These are phyloP conservation scores for Paramecium primaurelia DNA, from an alignment of 73 alveolate genomes.

Conservation along the genomic window DNA sequence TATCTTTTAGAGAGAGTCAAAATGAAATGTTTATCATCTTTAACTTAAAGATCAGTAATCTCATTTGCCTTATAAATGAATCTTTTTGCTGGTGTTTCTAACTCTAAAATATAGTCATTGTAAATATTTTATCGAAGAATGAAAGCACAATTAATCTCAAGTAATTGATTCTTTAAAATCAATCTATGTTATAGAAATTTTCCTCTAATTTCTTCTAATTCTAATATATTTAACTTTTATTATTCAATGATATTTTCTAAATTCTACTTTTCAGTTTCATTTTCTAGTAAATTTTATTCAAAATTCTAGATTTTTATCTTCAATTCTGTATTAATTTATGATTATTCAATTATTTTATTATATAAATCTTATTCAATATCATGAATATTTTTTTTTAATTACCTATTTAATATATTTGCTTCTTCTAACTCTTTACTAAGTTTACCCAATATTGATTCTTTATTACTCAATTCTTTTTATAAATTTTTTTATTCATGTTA, in stretches of 20 bases:
- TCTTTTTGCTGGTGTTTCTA: neutral
- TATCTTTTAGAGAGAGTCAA: neutral
- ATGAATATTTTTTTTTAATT: neutral
- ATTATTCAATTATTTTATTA: neutral
- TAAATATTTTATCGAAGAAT: constrained; percentile 14
- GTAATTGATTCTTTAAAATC: neutral
- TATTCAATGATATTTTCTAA: neutral
- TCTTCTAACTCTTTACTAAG: constrained; percentile 11
- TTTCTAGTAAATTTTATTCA: neutral
- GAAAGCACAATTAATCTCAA: neutral
- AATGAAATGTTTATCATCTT: constrained; percentile 13
- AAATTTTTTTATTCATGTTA: neutral
- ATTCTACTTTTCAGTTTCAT: neutral
- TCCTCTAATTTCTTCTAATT: constrained; percentile 7
- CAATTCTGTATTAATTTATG: neutral
- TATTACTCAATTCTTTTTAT: constrained; percentile 7
- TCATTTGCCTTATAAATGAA: neutral
- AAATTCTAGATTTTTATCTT: neutral
- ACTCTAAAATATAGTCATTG: neutral
- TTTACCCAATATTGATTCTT: neutral
- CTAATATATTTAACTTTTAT: neutral
- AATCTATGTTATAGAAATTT: neutral
- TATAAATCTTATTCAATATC: constrained; percentile 37
- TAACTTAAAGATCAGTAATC: neutral
- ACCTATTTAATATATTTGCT: neutral